Percentiles rank a stretch among this genome's conserved stretches.
Conservation (phyloP, 495 filamentous ascomycete species). For the Penicillium waksmanii region DNA sequence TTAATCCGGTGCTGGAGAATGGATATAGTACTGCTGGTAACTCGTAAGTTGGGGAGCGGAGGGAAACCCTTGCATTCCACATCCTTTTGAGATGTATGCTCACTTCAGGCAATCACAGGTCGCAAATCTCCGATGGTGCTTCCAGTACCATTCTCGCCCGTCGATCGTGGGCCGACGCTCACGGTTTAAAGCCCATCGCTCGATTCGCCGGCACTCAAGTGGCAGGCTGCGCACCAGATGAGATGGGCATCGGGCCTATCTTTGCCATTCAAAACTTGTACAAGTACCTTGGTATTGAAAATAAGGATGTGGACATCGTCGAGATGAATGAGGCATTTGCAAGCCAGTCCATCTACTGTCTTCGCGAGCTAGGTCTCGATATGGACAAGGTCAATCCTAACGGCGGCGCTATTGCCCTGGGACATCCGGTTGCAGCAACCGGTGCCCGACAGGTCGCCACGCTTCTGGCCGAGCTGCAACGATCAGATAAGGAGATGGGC, state of each 20-base stretch:
- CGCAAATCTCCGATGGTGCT: slow-evolving; percentile 56
- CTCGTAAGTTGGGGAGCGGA: slow-evolving; percentile 22
- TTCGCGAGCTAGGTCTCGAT: slow-evolving; percentile 70
- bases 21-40: slow-evolving; percentile 75
- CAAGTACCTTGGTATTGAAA: slow-evolving; percentile 64
- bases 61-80: neutral
- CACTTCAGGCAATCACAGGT: slow-evolving; percentile 7
- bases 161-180: slow-evolving; percentile 74
- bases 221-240: slow-evolving; percentile 77
- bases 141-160: slow-evolving; percentile 84
- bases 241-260: slow-evolving; percentile 90
- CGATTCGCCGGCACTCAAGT: slow-evolving; percentile 85
- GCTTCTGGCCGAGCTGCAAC: slow-evolving; percentile 68
- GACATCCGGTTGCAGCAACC: slow-evolving; percentile 75
- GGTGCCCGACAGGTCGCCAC: slow-evolving; percentile 75
- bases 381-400: slow-evolving; percentile 81
- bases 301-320: slow-evolving; percentile 77
- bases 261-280: slow-evolving; percentile 85
- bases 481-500: slow-evolving; percentile 71
- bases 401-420: slow-evolving; percentile 74
- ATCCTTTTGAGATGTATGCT: neutral
- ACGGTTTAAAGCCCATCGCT: slow-evolving; percentile 78
- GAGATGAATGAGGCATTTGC: slow-evolving; percentile 95
- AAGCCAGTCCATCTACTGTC: slow-evolving; percentile 84
- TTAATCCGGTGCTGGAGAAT: slow-evolving; percentile 81